A percentile compares a stretch with the other conserved stretches of the same genome.
Evolutionary conservation across 2,329 filamentous ascomycete genomes (phyloP).

Genomic region (Simplicillium aogashimaense): DNA sequence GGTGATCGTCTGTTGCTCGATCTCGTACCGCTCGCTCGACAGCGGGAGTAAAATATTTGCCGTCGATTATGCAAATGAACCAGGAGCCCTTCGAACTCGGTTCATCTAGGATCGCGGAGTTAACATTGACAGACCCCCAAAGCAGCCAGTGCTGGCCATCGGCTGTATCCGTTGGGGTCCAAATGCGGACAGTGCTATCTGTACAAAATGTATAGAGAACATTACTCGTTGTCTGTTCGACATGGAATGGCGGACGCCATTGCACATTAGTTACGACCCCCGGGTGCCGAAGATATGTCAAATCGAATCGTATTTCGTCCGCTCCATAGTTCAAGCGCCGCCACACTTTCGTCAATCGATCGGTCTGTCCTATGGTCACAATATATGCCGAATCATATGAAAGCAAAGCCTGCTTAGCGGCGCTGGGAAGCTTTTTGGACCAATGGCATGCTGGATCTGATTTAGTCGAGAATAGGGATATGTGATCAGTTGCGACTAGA

Average conservation of each 20-base stretch:
- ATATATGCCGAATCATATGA: constrained; percentile 85
- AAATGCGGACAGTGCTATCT: constrained; percentile 73
- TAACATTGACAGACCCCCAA: constrained; percentile 73
- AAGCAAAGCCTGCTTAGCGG: constrained; percentile 63
- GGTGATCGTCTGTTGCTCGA: constrained; percentile 41
- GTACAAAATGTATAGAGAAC: constrained; percentile 82
- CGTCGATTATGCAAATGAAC: constrained; percentile 68
- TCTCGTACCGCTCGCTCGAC: constrained; percentile 65
- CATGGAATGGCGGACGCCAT: constrained; percentile 72
- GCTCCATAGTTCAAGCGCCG: constrained; percentile 73
- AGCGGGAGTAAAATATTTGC: constrained; percentile 66
- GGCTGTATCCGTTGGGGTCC: constrained; percentile 67
- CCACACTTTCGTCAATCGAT: constrained; percentile 88
- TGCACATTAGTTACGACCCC: constrained; percentile 69
- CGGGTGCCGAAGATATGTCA: constrained; percentile 83
- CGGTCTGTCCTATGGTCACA: constrained; percentile 68
- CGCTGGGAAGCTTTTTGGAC: constrained; percentile 63
- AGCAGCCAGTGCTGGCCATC: constrained; percentile 64
- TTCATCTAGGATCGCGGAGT: constrained; percentile 52
- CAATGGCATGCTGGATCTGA: constrained; percentile 52
- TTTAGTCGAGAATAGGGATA: constrained; percentile 57
- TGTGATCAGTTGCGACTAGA: constrained; percentile 59
- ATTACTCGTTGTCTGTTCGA: constrained; percentile 73
- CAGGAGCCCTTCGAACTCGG: constrained; percentile 12
- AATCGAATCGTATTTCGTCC: constrained; percentile 79